A percentile compares a stretch with the other conserved stretches of the same genome.
phyloP scores from a whole-genome alignment of 306 rosid genomes.

The Ziziphus jujuba region DNA sequence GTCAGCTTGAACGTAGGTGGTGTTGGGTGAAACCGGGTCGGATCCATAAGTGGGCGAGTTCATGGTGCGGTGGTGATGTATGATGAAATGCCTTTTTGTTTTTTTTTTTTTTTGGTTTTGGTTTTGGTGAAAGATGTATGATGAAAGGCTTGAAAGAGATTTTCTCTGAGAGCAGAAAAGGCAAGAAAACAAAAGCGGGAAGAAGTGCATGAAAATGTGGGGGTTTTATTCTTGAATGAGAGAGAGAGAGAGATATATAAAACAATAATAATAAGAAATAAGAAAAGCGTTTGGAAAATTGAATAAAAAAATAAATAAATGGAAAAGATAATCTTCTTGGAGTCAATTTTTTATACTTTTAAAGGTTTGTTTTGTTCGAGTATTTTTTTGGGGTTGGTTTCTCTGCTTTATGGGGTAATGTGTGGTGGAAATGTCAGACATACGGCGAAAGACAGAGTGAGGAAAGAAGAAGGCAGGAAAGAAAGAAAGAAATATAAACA shows the following conservation, averaged over 20 bases:
- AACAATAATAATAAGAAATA: background rate
- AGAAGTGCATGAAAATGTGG: slow-evolving; percentile 19
- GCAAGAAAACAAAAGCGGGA: slow-evolving; percentile 39
- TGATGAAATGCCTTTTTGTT: slow-evolving; percentile 18
- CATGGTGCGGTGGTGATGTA: slow-evolving; percentile 22
- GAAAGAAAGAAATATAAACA: background rate
- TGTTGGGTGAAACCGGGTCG: slow-evolving; percentile 65
- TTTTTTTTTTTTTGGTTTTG: too few species aligned
- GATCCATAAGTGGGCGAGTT: slow-evolving; percentile 38
- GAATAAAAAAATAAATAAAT: background rate
- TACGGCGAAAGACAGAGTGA: slow-evolving; percentile 21
- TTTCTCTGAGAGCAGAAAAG: slow-evolving; percentile 1
- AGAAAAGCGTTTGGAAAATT: background rate
- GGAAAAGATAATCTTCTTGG: too few species aligned
- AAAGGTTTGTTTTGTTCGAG: background rate
- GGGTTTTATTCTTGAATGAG: slow-evolving; percentile 23
- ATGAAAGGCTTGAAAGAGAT: slow-evolving; percentile 23
- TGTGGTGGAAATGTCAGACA: slow-evolving; percentile 39
- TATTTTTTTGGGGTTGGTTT: background rate
- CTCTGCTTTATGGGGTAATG: slow-evolving; percentile 29
- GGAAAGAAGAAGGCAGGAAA: background rate
- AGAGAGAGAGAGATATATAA: slow-evolving; percentile 8
- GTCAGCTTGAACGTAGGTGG: slow-evolving; percentile 86
- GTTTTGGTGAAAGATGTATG: too few species aligned
- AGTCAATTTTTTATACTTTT: background rate